Base-by-base conservation (phyloP, 169 alveolate species). In the Nephromyces sp. region DNA sequence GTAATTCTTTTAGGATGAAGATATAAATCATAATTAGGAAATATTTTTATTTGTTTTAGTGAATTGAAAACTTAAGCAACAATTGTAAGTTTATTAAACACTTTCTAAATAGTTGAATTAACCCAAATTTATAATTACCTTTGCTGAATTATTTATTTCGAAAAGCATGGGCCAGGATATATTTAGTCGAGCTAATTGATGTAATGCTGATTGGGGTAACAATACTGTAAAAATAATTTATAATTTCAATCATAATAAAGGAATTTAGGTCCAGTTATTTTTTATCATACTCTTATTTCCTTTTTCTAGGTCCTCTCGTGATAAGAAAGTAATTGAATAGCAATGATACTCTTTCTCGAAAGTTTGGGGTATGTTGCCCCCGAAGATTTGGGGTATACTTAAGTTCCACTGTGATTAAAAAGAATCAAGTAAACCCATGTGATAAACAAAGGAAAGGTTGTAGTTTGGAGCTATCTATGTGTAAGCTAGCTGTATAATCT, bases 111-210 rank as follows among this genome's bases (percentile, higher is more conserved):
- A 15, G n/a, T n/a, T 43, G 15, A 15, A 15, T 43, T 43, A 15
- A 15, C n/a, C 15, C 57, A 15, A 15, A 15, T n/a, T n/a, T 15
- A 15, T 15, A 8, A 57, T 22, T 27, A 68, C 82, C 66, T 75
- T 57, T 63, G 43, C 70, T 8, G n/a, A 33, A 62, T 72, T 72
- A 34, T 4, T 6, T n/a, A 77, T 70, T 66, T 84, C 84, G 57
- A 86, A 86, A 22, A 83, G 77, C 90, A 86, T 86, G 31, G 92
- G 92, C 89, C 88, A 86, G 33, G 87, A 72, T 32, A 86, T 82
- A 74, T 86, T 82, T 78, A 84, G 77, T 43, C 90, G 78, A 25
- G 92, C 88, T 27, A 81, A 75, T n/a, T 62, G 78, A 66, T 78
- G 81, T 61, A 86, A 74, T 25, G 92, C 90, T 2, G 92, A 86